Percentiles rank a stretch among this genome's conserved stretches.
Evolutionary conservation across 495 filamentous ascomycete species (phyloP).

Genomic region (Haplographium delicatum): DNA sequence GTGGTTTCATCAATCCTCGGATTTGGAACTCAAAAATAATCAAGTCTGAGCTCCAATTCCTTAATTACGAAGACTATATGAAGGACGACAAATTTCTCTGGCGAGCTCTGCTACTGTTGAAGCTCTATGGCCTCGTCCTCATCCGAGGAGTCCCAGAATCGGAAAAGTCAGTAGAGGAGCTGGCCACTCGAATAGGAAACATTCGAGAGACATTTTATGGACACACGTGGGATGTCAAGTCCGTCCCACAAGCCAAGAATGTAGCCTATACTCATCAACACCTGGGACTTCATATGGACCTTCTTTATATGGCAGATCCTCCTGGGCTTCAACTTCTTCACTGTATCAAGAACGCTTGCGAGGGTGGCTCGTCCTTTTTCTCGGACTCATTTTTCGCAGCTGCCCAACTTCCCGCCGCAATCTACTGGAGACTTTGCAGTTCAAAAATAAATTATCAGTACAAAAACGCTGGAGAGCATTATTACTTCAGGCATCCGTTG

Average conservation of each 20-base stretch:
- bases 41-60: conserved; percentile 31
- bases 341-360: conserved; percentile 68
- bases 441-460: conserved; percentile 62
- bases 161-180: conserved; percentile 52
- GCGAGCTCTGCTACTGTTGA: conserved; percentile 47
- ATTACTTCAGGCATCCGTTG: conserved; percentile 48
- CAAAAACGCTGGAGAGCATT: conserved; percentile 56
- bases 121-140: conserved; percentile 64
- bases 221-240: conserved; percentile 79
- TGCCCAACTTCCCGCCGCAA: conserved; percentile 28
- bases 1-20: too few species aligned
- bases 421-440: conserved; percentile 36
- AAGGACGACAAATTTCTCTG: conserved; percentile 44
- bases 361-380: conserved; percentile 80
- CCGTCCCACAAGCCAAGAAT: conserved; percentile 73
- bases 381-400: conserved; percentile 64
- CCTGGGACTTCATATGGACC: conserved; percentile 86
- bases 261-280: conserved; percentile 80
- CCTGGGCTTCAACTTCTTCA: conserved; percentile 83
- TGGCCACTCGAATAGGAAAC: conserved; percentile 66
- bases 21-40: conserved; percentile 35
- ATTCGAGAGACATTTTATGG: conserved; percentile 86
- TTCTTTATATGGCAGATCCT: conserved; percentile 77
- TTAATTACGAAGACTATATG: conserved; percentile 70
- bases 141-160: conserved; percentile 61